A percentile compares a stretch with the other conserved stretches of the same genome.
Conservation (phyloP, 108 stramenopile species). For the Fragilariopsis cylindrus region DNA sequence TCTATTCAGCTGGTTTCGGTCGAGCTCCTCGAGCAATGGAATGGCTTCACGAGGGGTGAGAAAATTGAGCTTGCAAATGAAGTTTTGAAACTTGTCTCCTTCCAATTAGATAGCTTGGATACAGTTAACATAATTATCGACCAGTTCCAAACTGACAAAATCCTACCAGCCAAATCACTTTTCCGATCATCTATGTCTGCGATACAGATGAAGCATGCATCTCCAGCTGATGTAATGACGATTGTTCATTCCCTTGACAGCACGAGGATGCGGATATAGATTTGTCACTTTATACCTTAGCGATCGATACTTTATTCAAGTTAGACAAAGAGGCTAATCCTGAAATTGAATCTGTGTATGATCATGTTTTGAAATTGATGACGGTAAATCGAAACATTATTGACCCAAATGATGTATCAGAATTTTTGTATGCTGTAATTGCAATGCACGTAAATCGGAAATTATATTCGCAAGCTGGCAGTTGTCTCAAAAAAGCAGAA, state of each 20-base stretch:
- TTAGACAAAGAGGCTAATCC: neutral
- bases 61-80: conserved; percentile 15
- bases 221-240: neutral
- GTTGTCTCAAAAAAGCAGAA: conserved; percentile 25
- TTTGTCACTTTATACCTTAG: conserved; percentile 13
- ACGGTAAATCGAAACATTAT: neutral
- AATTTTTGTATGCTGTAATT: conserved; percentile 21
- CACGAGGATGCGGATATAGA: neutral
- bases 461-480: conserved; percentile 20
- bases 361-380: conserved; percentile 13
- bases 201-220: neutral
- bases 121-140: conserved; percentile 6
- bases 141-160: neutral
- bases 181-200: conserved; percentile 19
- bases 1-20: neutral
- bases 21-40: conserved; percentile 21
- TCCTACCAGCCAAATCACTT: neutral
- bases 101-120: neutral
- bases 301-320: conserved; percentile 17
- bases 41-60: neutral
- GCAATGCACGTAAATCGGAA: conserved; percentile 24
- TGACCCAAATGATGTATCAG: conserved; percentile 6
- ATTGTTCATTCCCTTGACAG: conserved; percentile 19
- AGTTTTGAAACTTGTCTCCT: conserved; percentile 1
- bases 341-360: conserved; percentile 11